phyloP scores from a whole-genome alignment of 2,329 filamentous ascomycete genomes.

The Hirsutella thompsonii region DNA sequence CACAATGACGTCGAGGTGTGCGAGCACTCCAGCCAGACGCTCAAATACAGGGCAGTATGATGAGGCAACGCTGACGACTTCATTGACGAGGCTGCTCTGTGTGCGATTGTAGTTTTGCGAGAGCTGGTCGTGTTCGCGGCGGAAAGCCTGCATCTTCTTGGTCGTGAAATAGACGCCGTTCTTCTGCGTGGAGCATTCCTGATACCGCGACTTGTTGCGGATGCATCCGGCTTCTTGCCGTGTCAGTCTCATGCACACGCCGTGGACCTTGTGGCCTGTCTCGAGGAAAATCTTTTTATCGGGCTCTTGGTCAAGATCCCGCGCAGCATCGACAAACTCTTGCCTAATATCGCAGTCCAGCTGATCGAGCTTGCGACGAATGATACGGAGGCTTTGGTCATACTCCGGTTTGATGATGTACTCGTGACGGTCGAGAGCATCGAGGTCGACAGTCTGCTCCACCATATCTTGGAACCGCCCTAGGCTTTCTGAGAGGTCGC shows the following conservation, averaged over 20 bases:
- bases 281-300: slow-evolving; percentile 98
- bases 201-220: slow-evolving; percentile 77
- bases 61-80: slow-evolving; percentile 85
- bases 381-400: slow-evolving; percentile 76
- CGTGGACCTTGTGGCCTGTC: slow-evolving; percentile 78
- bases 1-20: slow-evolving; percentile 90
- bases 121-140: slow-evolving; percentile 86
- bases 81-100: slow-evolving; percentile 77
- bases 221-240: slow-evolving; percentile 86
- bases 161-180: slow-evolving; percentile 99
- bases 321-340: slow-evolving; percentile 65
- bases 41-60: slow-evolving; percentile 93
- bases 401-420: slow-evolving; percentile 99
- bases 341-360: slow-evolving; percentile 69
- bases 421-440: slow-evolving; percentile 91
- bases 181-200: slow-evolving; percentile 96
- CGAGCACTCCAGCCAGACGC: slow-evolving; percentile 73
- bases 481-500: slow-evolving; percentile 63
- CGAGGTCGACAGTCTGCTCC: slow-evolving; percentile 91
- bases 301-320: slow-evolving; percentile 79
- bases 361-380: slow-evolving; percentile 81
- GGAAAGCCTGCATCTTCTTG: slow-evolving; percentile 60
- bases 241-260: slow-evolving; percentile 92
- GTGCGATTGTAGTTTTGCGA: slow-evolving; percentile 92
- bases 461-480: slow-evolving; percentile 93